Base-by-base conservation (phyloP, 495 filamentous ascomycete genomes). In the Penicillium manginii region DNA sequence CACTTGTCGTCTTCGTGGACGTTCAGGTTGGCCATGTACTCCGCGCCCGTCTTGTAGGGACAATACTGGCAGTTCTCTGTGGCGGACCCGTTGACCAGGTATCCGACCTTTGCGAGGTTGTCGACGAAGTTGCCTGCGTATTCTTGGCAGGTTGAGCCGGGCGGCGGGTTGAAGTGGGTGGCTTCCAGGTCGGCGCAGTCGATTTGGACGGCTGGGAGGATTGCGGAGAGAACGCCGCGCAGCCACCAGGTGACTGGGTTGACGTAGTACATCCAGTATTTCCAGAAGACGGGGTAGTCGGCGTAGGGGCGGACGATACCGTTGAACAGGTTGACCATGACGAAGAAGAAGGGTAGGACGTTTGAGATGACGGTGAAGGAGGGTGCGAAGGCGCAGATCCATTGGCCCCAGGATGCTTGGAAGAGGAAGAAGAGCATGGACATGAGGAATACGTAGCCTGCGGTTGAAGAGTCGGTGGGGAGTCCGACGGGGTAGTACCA, bases 361-460 rank as follows among this genome's bases (percentile, higher is more conserved):
- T 93, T 92, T 46, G 84, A 84, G 65, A 92, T 91, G 64, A 93
- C 88, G 3, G 88, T 90, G 76, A 92, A 91, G 7, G 78, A 85
- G 1, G 90, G 90, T 0, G 91, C 88, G 73, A 91, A 90, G 4
- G 91, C 88, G 65, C 86, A 88, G 61, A 93, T 91, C 87, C 88
- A 92, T 65, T 94, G 91, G 22, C 91, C 90, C 88, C 89, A 92
- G 57, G 81, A 86, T 6, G 83, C 81, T 60, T 85, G 80, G 81
- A 93, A 93, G 29, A 93, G 73, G 81, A 87, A 91, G 76, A 93
- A 93, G 0, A 94, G 81, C 64, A 96, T 74, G 1, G 84, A 85
- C 86, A 96, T 91, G 18, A 96, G 74, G 79, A 89, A 96, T 45
- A 90, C 86, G 68, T 96, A 96, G 43, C 93, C 91, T 0, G 91